Percentiles rank a stretch among this genome's conserved stretches.
phyloP scores from a whole-genome alignment of 108 stramenopile genomes.

The Cyclotella atomus region DNA sequence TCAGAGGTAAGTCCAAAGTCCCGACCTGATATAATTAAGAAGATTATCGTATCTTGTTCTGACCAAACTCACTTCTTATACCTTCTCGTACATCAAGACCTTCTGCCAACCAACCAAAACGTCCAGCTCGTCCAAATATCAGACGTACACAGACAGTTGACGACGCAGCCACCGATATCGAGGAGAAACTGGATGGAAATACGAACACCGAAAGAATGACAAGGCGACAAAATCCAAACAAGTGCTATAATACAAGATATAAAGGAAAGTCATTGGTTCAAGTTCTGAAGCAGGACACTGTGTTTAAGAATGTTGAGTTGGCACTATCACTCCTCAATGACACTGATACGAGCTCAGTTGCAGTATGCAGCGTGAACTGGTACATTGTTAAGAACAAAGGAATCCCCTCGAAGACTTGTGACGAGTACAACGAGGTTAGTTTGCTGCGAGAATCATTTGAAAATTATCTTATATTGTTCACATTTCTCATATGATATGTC shows the following conservation, averaged over 20 bases:
- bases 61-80: background rate
- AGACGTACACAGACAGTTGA: background rate
- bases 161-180: background rate
- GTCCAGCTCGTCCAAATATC: background rate
- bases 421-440: constrained; percentile 10
- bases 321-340: constrained; percentile 19
- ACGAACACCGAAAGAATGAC: background rate
- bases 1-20: constrained; percentile 1
- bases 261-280: background rate
- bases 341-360: constrained; percentile 14
- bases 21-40: background rate
- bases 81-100: background rate
- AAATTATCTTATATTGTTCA: no score
- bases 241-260: background rate
- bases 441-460: no score
- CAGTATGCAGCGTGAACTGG: constrained; percentile 19
- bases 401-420: constrained; percentile 15
- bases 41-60: background rate
- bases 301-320: background rate
- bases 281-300: background rate
- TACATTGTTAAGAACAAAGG: constrained; percentile 17
- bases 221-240: background rate
- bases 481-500: no score
- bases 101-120: background rate
- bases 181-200: background rate